Evolutionary conservation across 1,284 basidiomycete genomes (phyloP), one percentile per base, ranked within the genome.

Genomic region (Tilletiaria anomala): DNA sequence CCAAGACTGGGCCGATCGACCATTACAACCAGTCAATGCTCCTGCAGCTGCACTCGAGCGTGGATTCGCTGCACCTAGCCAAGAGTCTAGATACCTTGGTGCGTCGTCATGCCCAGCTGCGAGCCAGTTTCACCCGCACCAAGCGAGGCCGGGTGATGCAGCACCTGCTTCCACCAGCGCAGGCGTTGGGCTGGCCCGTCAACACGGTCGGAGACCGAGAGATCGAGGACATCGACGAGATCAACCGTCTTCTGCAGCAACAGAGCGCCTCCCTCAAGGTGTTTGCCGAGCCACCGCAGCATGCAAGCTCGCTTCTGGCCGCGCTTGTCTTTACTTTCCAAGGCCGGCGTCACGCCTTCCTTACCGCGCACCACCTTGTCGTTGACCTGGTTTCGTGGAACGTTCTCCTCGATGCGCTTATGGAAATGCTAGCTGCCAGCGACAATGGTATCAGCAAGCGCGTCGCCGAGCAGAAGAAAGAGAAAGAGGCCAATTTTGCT

Each of bases 221-320:
- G n/a, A n/a, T 49, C 2, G 48, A 49, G 6, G 36, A 34, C 5
- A 40, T 53, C 24, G 53, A 48, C 15, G 16, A 37, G 5, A 44
- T 61, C 8, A 58, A 61, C 32, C 58, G 60, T n/a, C 60, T 58
- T 20, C n/a, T n/a, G n/a, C n/a, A n/a, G n/a, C n/a, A n/a, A n/a
- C n/a, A n/a, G n/a, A n/a, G n/a, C n/a, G n/a, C n/a, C n/a, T n/a
- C n/a, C n/a, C n/a, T n/a, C n/a, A n/a, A n/a, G n/a, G n/a, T n/a
- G n/a, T n/a, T n/a, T n/a, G n/a, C n/a, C n/a, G n/a, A n/a, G n/a
- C n/a, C n/a, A n/a, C n/a, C n/a, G n/a, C n/a, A n/a, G n/a, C n/a
- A n/a, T n/a, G n/a, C n/a, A n/a, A n/a, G n/a, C n/a, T n/a, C n/a
- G n/a, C n/a, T n/a, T n/a, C n/a, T n/a, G n/a, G n/a, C n/a, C n/a